Evolutionary conservation across 371 early-diverging fungal species (phyloP).

Genomic region (Apophysomyces trapeziformis): DNA sequence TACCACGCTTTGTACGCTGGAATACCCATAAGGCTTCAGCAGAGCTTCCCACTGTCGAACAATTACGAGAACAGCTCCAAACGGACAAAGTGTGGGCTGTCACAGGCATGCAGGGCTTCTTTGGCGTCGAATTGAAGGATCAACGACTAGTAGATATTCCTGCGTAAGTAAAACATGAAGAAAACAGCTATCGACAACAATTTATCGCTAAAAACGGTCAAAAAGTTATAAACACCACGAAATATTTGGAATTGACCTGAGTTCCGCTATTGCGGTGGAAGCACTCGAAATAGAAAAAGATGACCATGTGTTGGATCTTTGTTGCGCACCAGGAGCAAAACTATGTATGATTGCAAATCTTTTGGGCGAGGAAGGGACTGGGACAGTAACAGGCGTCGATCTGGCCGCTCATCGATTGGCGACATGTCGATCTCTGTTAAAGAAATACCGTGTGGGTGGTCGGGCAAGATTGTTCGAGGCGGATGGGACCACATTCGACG

Average conservation of each 20-base stretch:
- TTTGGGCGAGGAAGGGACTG: conserved; percentile 57
- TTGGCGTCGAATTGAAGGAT: conserved; percentile 30
- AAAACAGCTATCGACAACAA: no score
- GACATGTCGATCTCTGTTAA: conserved; percentile 69
- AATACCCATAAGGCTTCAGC: conserved; percentile 51
- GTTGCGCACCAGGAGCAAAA: conserved; percentile 87
- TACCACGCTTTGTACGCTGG: conserved; percentile 77
- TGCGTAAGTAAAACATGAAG: conserved; percentile 30
- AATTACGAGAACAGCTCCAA: conserved; percentile 46
- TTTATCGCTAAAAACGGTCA: background rate
- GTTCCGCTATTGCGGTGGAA: conserved; percentile 73
- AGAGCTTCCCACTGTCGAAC: conserved; percentile 41
- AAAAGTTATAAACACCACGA: conserved; percentile 37
- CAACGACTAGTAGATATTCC: conserved; percentile 46
- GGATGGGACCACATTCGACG: conserved; percentile 85
- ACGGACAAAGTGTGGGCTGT: conserved; percentile 41
- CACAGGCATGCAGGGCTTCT: conserved; percentile 34
- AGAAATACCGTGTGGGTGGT: conserved; percentile 66
- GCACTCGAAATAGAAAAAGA: conserved; percentile 62
- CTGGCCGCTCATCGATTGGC: conserved; percentile 74
- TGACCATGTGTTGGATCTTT: conserved; percentile 83
- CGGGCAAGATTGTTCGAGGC: conserved; percentile 66
- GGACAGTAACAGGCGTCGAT: conserved; percentile 94
- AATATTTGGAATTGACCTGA: conserved; percentile 86
- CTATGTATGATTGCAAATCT: conserved; percentile 80